Conservation (phyloP, 768 basidiomycete species). For the Ramaria rubella region DNA sequence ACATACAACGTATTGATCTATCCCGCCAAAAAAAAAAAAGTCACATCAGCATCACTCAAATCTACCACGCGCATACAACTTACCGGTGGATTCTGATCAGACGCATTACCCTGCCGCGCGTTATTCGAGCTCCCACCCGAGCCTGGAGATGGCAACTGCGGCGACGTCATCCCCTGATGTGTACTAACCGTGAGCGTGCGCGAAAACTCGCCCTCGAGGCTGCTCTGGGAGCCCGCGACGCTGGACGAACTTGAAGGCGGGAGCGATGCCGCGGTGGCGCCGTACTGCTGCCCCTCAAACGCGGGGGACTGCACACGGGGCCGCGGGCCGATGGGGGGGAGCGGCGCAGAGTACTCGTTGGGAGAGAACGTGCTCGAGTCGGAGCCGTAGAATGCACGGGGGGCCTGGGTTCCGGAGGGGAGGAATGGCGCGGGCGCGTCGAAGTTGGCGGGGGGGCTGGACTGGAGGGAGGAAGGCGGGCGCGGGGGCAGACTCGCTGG, state of each 20-base stretch:
- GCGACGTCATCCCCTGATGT: constrained; percentile 49
- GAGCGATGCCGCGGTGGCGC: constrained; percentile 18
- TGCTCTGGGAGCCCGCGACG: constrained; percentile 30
- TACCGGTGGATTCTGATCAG: constrained; percentile 92
- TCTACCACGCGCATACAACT: constrained; percentile 21
- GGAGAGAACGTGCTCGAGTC: constrained; percentile 3
- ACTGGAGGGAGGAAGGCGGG: constrained; percentile 10
- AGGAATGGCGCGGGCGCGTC: constrained; percentile 5
- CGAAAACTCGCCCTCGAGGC: constrained; percentile 29
- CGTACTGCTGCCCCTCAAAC: neutral
- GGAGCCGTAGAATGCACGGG: neutral
- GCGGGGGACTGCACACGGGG: constrained; percentile 2
- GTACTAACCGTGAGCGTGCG: constrained; percentile 42
- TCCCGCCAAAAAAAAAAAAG: constrained; percentile 9
- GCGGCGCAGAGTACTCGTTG: neutral
- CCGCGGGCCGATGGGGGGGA: constrained; percentile 4
- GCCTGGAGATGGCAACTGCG: constrained; percentile 71
- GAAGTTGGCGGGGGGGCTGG: constrained; percentile 8
- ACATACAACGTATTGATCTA: constrained; percentile 98
- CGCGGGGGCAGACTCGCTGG: neutral
- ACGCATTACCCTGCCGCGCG: constrained; percentile 28
- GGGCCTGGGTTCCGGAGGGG: neutral
- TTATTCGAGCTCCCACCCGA: constrained; percentile 48
- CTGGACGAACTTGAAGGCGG: constrained; percentile 38
- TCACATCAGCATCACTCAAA: constrained; percentile 1